These are phyloP conservation scores for Candida corydali DNA, from an alignment of 805 yeast genomes.

Conservation along the genomic window DNA sequence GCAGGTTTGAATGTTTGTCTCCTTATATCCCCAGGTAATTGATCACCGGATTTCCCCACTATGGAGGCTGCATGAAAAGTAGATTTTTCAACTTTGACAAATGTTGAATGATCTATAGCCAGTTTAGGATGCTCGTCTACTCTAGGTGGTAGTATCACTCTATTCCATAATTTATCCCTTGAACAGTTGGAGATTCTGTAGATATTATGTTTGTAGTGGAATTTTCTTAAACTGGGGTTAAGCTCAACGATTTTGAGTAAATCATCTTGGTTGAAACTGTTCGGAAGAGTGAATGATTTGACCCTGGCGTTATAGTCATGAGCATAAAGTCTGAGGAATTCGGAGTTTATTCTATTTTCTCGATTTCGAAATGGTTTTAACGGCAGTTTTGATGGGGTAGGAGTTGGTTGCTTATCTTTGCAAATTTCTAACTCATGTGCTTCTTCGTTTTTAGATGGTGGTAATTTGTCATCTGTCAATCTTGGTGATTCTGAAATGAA, in stretches of 20 bases:
- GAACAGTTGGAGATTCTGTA: constrained; percentile 37
- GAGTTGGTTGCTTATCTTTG: constrained; percentile 6
- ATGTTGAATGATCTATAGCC: constrained; percentile 17
- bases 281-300: constrained; percentile 15
- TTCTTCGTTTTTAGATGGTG: constrained; percentile 3
- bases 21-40: constrained; percentile 21
- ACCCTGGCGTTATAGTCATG: constrained; percentile 42
- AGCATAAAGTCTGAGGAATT: constrained; percentile 47
- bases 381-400: background rate
- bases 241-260: constrained; percentile 8
- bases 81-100: constrained; percentile 16
- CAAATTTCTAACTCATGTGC: constrained; percentile 15
- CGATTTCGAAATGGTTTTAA: constrained; percentile 22
- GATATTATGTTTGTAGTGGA: constrained; percentile 22
- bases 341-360: constrained; percentile 49
- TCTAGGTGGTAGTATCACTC: constrained; percentile 51
- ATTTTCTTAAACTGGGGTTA: constrained; percentile 18
- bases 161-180: constrained; percentile 50
- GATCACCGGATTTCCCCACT: constrained; percentile 18
- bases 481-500: constrained; percentile 11
- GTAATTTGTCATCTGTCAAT: constrained; percentile 15
- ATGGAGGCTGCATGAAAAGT: constrained; percentile 8
- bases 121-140: constrained; percentile 29
- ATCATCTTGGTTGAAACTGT: constrained; percentile 12
- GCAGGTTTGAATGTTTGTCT: constrained; percentile 28